Percentiles rank a stretch among this genome's conserved stretches.
Evolutionary conservation across 2,329 filamentous ascomycete genomes (phyloP).

Genomic region (Aspergillus uvarum): DNA sequence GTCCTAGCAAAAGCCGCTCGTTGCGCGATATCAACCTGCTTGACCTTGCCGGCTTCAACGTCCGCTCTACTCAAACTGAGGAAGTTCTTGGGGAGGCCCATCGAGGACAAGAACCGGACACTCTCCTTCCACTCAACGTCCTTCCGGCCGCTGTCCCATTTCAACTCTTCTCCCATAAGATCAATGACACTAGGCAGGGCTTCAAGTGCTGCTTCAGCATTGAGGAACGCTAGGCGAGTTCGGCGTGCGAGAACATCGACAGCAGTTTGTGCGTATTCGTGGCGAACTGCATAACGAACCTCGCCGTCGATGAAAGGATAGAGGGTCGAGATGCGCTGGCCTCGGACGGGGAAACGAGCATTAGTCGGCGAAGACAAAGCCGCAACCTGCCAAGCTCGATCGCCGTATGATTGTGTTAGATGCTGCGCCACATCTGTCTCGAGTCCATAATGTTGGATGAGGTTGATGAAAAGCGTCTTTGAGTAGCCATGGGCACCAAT

Average conservation of each 20-base stretch:
- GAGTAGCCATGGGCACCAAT: slow-evolving; percentile 84
- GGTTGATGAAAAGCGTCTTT: slow-evolving; percentile 89
- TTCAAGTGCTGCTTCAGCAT: slow-evolving; percentile 86
- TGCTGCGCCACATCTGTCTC: slow-evolving; percentile 92
- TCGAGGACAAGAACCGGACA: slow-evolving; percentile 58
- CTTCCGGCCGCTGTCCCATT: slow-evolving; percentile 72
- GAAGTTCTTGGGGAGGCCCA: slow-evolving; percentile 62
- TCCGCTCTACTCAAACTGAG: slow-evolving; percentile 56
- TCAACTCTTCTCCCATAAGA: slow-evolving; percentile 80
- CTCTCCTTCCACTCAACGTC: slow-evolving; percentile 78
- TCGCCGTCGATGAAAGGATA: slow-evolving; percentile 94
- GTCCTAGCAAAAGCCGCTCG: slow-evolving; percentile 42
- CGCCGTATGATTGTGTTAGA: slow-evolving; percentile 82
- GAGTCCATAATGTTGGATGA: slow-evolving; percentile 89
- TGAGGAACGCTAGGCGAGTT: slow-evolving; percentile 83
- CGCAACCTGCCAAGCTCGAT: slow-evolving; percentile 88
- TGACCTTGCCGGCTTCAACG: slow-evolving; percentile 57
- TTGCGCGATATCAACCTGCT: slow-evolving; percentile 44
- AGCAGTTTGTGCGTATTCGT: slow-evolving; percentile 90
- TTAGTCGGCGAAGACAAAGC: slow-evolving; percentile 75
- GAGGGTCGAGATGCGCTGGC: slow-evolving; percentile 72
- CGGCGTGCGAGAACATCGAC: slow-evolving; percentile 83
- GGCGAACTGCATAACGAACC: slow-evolving; percentile 78
- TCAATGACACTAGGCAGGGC: slow-evolving; percentile 83
- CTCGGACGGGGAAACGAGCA: slow-evolving; percentile 77